Base-by-base conservation (phyloP, 129 eudicot species). In the Artemisia annua region DNA sequence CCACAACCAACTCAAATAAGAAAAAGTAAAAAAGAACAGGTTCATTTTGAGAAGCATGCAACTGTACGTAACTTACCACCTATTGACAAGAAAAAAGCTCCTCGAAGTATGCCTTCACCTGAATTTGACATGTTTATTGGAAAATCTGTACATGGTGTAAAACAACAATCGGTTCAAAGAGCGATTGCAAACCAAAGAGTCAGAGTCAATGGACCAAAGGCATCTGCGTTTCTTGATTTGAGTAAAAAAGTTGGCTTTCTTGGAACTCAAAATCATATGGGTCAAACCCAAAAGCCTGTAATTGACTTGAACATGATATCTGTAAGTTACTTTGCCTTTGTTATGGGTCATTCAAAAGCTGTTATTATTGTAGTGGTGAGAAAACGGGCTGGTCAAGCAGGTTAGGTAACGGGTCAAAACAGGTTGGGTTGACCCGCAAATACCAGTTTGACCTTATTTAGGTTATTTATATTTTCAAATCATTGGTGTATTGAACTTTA, bases 261-360 rank as follows among this genome's bases (percentile, higher is more conserved):
- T 44, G 59, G 70, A 53, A 71, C 78, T 11, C 83, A 67, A 74
- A 87, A 81, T 35, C 48, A 77, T 55, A 48, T 63, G 3, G 66
- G 60, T 56, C 80, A 51, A 49, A 82, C 20, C 69, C 76, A 73
- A 64, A 84, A 87, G 72, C 93, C 87, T 17, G 70, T 79, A 22
- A 85, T 90, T 11, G 91, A 90, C 80, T 69, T 90, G 73, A 90
- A 90, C 87, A 87, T 72, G 79, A 78, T 83, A 53, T 83, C 78
- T 78, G 96, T 90, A 82, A 67, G 79, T 70, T 50, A 4, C 18
- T 11, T 43, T 16, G 7, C 3, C 16, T 16, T 9, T 0, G 26
- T 14, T 28, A 28, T 50, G 3, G 48, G n/a, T 30, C n/a, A 11
- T 73, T 63, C 0, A 39, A 30, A 39, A 54, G 32, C 17, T 26